Conservation (phyloP, 2,329 filamentous ascomycete genomes). For the Karstenula rhodostoma region DNA sequence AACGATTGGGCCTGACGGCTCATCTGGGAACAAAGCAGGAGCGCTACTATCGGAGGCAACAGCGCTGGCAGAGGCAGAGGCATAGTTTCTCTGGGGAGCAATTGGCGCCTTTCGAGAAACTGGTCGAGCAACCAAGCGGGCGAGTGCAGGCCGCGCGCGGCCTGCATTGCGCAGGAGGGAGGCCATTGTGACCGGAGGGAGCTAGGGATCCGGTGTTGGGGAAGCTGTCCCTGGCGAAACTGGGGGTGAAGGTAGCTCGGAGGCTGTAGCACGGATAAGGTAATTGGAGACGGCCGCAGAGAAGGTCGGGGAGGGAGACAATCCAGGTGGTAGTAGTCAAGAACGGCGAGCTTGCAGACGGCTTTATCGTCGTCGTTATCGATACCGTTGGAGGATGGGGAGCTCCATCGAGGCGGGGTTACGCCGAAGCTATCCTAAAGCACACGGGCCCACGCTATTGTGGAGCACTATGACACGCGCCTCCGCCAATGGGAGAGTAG, state of each 20-base stretch:
- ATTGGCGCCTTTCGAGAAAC: conserved; percentile 26
- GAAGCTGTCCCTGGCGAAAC: background rate
- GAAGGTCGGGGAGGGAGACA: background rate
- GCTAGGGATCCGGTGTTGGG: conserved; percentile 1
- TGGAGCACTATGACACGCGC: background rate
- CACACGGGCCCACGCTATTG: conserved; percentile 24
- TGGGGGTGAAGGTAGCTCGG: background rate
- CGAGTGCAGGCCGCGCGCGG: conserved; percentile 28
- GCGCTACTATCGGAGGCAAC: conserved; percentile 46
- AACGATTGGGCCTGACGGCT: conserved; percentile 64
- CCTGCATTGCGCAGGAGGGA: conserved; percentile 40
- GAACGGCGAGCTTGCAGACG: background rate
- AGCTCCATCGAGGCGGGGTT: conserved; percentile 16
- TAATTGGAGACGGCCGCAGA: background rate
- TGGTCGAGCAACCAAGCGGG: conserved; percentile 28
- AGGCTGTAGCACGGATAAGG: background rate
- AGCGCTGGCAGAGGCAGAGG: conserved; percentile 41
- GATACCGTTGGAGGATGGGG: conserved; percentile 19
- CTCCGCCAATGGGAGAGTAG: background rate
- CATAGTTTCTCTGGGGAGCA: conserved; percentile 39
- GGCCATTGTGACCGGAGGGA: conserved; percentile 34
- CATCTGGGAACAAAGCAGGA: conserved; percentile 65
- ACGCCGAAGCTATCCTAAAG: conserved; percentile 32
- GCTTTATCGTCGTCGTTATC: conserved; percentile 24
- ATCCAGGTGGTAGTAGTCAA: background rate